Base-by-base conservation (phyloP, 768 basidiomycete species). In the Tylopilus cervinicoccineus region DNA sequence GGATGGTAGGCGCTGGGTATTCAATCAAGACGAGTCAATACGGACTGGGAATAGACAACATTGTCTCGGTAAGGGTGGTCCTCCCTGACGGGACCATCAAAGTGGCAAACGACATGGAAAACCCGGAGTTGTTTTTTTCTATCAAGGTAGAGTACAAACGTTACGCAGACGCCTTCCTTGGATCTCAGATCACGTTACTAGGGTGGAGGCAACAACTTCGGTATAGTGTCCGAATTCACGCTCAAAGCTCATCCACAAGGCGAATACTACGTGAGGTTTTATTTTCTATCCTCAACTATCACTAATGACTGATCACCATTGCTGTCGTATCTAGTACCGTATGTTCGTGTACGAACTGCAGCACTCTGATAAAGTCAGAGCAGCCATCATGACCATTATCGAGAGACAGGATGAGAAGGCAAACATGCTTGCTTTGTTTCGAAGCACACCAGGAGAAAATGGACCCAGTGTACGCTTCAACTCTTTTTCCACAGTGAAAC, bases 1-100 rank as follows among this genome's bases (percentile, higher is more conserved):
- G 56, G 54, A 41, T 67, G 29, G 45, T 71, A 6, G 70, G 69
- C 16, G 68, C 68, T 16, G 72, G 70, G 5, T 72, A 64, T 52
- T 67, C 69, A 0, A 53, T 55, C 47, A 64, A 65, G 45, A 69
- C 65, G 3, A 73, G 65, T 43, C 61, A 65, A 38, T 57, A 58
- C 44, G 68, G 71, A 2, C 47, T 72, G 10, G 59, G 60, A 2
- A 52, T 70, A 29, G 71, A 72, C 53, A 71, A 68, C 43, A 41
- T 72, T 24, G 50, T 40, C 13, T 55, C 39, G 24, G 59, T 55
- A 24, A 48, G 64, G 37, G 34, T 71, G 17, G 66, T 69, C 14
- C 43, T 63, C 2, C 67, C 69, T 8, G 56, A 58, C 36, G 71
- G 71, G 5, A 2, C 40, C 48, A 19, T 19, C 13, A 13, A 11